Conservation (phyloP, 169 alveolate species). For the Cryptosporidium ryanae region DNA sequence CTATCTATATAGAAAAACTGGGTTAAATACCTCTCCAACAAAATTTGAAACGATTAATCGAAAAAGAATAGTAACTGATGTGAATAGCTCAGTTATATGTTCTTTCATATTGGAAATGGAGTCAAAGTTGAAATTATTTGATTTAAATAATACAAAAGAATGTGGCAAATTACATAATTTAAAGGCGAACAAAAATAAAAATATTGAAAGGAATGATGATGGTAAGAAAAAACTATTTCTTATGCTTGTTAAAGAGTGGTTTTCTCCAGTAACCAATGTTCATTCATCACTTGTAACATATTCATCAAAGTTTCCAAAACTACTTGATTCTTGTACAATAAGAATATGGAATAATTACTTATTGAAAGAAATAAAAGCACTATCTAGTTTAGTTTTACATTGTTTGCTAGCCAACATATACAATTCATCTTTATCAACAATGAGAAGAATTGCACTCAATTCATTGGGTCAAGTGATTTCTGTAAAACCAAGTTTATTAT, state of each 20-base stretch:
- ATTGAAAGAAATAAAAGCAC: constrained; percentile 3
- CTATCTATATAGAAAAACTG: constrained; percentile 36
- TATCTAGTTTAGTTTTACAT: constrained; percentile 29
- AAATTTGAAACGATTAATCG: background rate
- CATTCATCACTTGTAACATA: constrained; percentile 41
- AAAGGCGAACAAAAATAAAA: background rate
- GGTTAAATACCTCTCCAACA: constrained; percentile 16
- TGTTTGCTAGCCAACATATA: constrained; percentile 47
- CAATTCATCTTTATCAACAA: constrained; percentile 14
- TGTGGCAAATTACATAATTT: background rate
- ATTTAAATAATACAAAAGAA: background rate
- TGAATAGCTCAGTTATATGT: constrained; percentile 4
- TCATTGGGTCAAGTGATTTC: constrained; percentile 42
- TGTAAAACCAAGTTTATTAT: constrained; percentile 2
- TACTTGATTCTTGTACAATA: constrained; percentile 22
- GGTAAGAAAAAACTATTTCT: background rate
- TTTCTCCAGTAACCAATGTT: constrained; percentile 58
- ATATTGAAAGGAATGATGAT: background rate
- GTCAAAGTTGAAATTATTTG: constrained; percentile 26
- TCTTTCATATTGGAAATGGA: constrained; percentile 49
- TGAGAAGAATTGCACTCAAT: constrained; percentile 52
- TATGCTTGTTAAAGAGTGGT: constrained; percentile 55
- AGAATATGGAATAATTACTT: constrained; percentile 32
- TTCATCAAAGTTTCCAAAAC: constrained; percentile 61
- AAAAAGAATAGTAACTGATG: constrained; percentile 5